These are phyloP conservation scores for Dothistroma pini DNA, from an alignment of 2,329 filamentous ascomycete species.

Conservation along the genomic window DNA sequence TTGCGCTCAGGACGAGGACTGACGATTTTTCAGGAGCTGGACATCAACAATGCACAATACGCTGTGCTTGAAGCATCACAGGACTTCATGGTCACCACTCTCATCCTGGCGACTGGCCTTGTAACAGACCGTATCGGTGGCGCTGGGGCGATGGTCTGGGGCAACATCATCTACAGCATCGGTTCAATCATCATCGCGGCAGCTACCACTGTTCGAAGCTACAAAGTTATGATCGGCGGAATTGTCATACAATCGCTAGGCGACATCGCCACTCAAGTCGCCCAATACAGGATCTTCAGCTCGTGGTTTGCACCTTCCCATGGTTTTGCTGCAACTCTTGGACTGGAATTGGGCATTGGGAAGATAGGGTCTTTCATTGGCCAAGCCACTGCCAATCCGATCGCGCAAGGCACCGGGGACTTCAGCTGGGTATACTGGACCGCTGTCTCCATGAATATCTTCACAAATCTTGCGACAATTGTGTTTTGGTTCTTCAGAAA, in stretches of 20 bases:
- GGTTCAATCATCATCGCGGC: slow-evolving; percentile 59
- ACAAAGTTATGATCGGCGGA: slow-evolving; percentile 59
- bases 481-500: slow-evolving; percentile 56
- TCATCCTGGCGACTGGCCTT: slow-evolving; percentile 54
- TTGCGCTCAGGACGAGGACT: background rate
- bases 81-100: slow-evolving; percentile 58
- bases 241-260: slow-evolving; percentile 55
- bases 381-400: slow-evolving; percentile 58
- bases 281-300: slow-evolving; percentile 63
- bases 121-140: slow-evolving; percentile 59
- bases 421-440: slow-evolving; percentile 63
- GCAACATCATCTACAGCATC: slow-evolving; percentile 57
- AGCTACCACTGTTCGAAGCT: slow-evolving; percentile 54
- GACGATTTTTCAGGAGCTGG: slow-evolving; percentile 38
- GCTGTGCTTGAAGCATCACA: slow-evolving; percentile 58
- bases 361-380: slow-evolving; percentile 61
- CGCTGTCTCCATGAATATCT: slow-evolving; percentile 61
- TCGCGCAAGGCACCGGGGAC: slow-evolving; percentile 55
- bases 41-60: slow-evolving; percentile 59
- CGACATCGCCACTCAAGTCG: slow-evolving; percentile 62
- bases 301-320: slow-evolving; percentile 60
- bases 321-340: slow-evolving; percentile 60
- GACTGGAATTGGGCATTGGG: slow-evolving; percentile 57
- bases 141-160: slow-evolving; percentile 57
- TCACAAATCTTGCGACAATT: slow-evolving; percentile 55